Evolutionary conservation across 2,329 filamentous ascomycete species (phyloP), one percentile per base, ranked within the genome.

Genomic region (Colletotrichum liaoningense): DNA sequence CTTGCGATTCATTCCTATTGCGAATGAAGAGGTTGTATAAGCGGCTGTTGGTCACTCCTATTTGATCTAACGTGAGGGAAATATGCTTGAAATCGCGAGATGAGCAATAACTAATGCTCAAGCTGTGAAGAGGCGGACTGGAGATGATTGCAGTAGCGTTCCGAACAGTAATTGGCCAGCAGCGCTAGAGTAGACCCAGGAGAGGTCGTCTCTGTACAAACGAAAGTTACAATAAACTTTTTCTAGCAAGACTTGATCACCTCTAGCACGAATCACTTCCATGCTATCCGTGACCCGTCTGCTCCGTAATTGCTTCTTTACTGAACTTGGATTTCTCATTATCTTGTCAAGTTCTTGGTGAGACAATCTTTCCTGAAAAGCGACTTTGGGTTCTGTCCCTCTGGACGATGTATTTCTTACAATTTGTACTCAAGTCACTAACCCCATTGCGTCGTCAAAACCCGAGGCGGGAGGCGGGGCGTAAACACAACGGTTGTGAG

Each of bases 1-100:
- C 1, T 59, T 72, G 54, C 49, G 22, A 3, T 72, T 72, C 4
- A 22, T 69, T 7, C 65, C 69, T 5, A 12, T 69, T 4, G 19
- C 24, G 33, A 42, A 56, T n/a, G 58, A 38, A 24, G 4, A 49
- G 42, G 42, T 19, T 9, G 42, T 49, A 22, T 49, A 19, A 49
- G 42, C 9, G 42, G 8, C 42, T 22, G 19, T 5, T 22, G 8
- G 8, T 22, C 8, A 1, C 7, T 22, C 1, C 7, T n/a, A 19
- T 49, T 49, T 19, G 8, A 49, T 5, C 4, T 49, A 0, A 22
- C 8, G 3, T 49, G 19, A 49, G 1, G 19, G 19, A 3, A 49
- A 22, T 1, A 22, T n/a, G 38, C 3, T 42, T 19, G 1, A 42
- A 19, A 42, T 42, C 16, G 38, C 16, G 14, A 42, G 12, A 3